phyloP scores from a whole-genome alignment of 345 rosid species.

The Moricandia moricandioides region DNA sequence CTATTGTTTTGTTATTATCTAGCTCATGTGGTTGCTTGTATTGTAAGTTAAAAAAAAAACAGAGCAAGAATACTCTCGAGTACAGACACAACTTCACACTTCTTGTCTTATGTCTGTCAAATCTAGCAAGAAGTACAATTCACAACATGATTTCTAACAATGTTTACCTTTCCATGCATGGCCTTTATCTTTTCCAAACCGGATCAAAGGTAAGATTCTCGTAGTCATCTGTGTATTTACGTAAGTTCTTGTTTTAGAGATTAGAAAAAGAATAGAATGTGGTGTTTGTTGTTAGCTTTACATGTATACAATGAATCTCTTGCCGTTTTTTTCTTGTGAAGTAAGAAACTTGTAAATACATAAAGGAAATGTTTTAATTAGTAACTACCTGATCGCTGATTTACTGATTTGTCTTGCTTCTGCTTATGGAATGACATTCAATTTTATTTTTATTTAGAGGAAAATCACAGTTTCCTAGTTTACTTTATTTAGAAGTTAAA shows the following conservation, averaged over 20 bases:
- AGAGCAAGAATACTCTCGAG: too few species aligned
- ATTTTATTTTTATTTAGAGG: not conserved
- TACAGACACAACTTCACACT: too few species aligned
- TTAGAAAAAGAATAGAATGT: constrained; percentile 3
- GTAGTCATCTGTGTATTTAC: too few species aligned
- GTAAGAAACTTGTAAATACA: constrained; percentile 16
- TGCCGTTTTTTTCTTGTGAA: not conserved
- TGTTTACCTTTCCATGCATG: too few species aligned
- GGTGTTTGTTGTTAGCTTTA: constrained; percentile 14
- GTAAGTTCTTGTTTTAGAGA: not conserved
- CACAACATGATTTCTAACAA: too few species aligned
- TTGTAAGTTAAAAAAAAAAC: too few species aligned
- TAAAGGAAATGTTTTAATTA: not conserved
- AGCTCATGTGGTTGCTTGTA: too few species aligned
- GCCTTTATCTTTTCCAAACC: too few species aligned
- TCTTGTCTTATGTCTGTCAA: too few species aligned
- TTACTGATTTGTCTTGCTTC: constrained; percentile 9
- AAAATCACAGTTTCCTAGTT: not conserved
- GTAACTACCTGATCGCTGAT: not conserved
- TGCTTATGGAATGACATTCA: not conserved
- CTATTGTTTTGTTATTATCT: too few species aligned
- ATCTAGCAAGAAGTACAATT: too few species aligned
- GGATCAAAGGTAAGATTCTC: too few species aligned
- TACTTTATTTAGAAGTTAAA: not conserved
- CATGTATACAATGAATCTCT: constrained; percentile 13